Percentiles rank a stretch among this genome's conserved stretches.
phyloP scores from a whole-genome alignment of 164 flowering plant genomes.

The Chloranthus sessilifolius region DNA sequence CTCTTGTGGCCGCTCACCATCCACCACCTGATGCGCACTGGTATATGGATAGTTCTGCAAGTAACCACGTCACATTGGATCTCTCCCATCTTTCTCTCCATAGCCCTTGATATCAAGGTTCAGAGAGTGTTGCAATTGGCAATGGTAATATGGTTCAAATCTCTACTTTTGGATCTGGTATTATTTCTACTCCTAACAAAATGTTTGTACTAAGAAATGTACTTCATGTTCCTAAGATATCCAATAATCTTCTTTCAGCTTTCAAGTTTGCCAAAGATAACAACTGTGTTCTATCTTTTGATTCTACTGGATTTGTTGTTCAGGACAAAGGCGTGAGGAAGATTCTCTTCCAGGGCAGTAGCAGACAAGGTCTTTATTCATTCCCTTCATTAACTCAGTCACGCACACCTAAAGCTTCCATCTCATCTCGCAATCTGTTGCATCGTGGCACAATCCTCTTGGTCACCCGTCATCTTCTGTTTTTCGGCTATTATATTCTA shows the following conservation, averaged over 20 bases:
- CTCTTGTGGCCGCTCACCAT: too few species aligned
- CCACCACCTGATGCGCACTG: not conserved
- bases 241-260: not conserved
- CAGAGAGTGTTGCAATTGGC: not conserved
- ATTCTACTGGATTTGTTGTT: not conserved
- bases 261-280: not conserved
- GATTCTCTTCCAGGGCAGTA: not conserved
- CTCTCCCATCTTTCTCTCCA: not conserved
- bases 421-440: too few species aligned
- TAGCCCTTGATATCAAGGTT: not conserved
- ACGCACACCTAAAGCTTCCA: too few species aligned
- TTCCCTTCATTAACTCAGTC: not conserved
- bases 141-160: not conserved
- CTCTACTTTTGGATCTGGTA: not conserved
- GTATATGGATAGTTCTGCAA: not conserved
- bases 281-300: not conserved
- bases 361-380: not conserved
- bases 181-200: not conserved
- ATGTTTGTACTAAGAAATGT: not conserved
- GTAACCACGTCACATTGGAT: not conserved
- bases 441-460: too few species aligned
- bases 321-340: not conserved
- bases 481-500: too few species aligned
- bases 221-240: not conserved
- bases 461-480: too few species aligned